Evolutionary conservation across 176 grass and related monocot genomes (phyloP).

Genomic region (Stipa capillata): DNA sequence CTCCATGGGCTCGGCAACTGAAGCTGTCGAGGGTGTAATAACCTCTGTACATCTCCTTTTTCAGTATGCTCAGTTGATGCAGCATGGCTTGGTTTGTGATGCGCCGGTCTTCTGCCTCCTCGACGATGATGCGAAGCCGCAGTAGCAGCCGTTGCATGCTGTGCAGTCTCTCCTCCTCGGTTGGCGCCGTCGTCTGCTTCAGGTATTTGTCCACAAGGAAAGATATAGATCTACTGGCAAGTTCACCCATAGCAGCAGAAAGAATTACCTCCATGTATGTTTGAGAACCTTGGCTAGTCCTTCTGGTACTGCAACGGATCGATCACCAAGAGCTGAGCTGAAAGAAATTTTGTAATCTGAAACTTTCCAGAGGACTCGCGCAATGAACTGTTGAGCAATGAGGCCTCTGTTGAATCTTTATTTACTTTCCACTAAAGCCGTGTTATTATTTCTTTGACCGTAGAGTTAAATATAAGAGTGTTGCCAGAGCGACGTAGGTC

Average conservation of each 20-base stretch:
- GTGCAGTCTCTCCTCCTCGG: background rate
- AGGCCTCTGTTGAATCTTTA: background rate
- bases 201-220: too few relatives aligned
- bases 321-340: background rate
- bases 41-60: too few relatives aligned
- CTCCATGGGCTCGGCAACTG: background rate
- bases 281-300: background rate
- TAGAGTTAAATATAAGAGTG: too few relatives aligned
- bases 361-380: background rate
- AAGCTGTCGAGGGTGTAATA: too few relatives aligned
- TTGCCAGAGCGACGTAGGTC: too few relatives aligned
- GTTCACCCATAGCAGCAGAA: background rate
- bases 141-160: too few relatives aligned
- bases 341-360: background rate
- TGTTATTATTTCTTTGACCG: background rate
- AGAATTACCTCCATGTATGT: background rate
- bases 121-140: background rate
- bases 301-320: background rate
- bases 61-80: background rate
- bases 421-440: background rate
- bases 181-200: background rate
- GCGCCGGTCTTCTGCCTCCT: background rate
- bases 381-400: background rate
- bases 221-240: too few relatives aligned
- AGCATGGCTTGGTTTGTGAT: constrained; percentile 8